Percentiles rank a stretch among this genome's conserved stretches.
Evolutionary conservation across 2,329 filamentous ascomycete species (phyloP).

Genomic region (Aphanocladium album): DNA sequence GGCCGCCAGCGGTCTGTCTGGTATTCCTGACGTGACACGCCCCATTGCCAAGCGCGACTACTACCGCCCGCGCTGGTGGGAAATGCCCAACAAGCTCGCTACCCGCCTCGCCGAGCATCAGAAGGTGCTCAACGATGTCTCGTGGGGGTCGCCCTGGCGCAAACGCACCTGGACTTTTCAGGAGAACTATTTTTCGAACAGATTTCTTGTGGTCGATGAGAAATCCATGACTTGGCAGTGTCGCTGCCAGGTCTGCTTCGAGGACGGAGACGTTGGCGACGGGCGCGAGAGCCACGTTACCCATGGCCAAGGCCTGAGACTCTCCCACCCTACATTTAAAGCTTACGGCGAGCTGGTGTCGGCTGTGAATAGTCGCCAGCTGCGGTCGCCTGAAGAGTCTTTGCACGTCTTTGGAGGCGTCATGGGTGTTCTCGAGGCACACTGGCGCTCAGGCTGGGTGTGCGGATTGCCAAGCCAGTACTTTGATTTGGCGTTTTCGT

Average conservation of each 20-base stretch:
- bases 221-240: background rate
- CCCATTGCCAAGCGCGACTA: background rate
- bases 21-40: background rate
- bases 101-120: background rate
- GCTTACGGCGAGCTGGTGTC: background rate
- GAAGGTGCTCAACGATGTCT: background rate
- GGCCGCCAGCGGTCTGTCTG: background rate
- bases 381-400: background rate
- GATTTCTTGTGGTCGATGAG: background rate
- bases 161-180: conserved; percentile 2
- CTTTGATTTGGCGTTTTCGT: background rate
- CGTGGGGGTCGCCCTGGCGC: background rate
- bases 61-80: background rate
- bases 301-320: background rate
- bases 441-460: background rate
- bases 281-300: background rate
- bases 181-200: background rate
- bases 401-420: background rate
- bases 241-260: background rate
- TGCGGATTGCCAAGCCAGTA: background rate
- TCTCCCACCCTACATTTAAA: background rate
- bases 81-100: background rate
- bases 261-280: background rate
- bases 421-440: background rate
- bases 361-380: background rate